These are phyloP conservation scores for Pseudogymnoascus sp. DNA, from an alignment of 2,329 filamentous ascomycete genomes.

Conservation along the genomic window DNA sequence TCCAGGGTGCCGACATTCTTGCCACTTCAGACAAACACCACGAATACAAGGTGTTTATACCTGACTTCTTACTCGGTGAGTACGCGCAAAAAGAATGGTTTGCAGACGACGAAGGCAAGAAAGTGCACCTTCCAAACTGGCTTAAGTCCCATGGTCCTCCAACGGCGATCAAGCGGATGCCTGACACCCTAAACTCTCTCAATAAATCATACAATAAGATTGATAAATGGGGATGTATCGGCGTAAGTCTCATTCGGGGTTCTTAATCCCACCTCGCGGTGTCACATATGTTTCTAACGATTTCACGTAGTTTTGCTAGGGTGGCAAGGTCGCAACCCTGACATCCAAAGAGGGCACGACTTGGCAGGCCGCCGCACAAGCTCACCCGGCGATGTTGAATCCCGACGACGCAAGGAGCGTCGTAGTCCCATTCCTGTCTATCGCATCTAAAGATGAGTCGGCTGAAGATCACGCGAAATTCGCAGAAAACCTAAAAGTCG, in stretches of 20 bases:
- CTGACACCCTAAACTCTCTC: constrained; percentile 47
- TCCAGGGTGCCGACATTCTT: constrained; percentile 65
- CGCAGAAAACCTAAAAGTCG: constrained; percentile 35
- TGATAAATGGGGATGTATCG: constrained; percentile 35
- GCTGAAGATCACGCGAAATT: constrained; percentile 39
- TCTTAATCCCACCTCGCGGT: background rate
- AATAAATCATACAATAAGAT: constrained; percentile 47
- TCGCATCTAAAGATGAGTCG: constrained; percentile 45
- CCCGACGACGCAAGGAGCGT: constrained; percentile 37
- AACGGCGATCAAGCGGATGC: constrained; percentile 38
- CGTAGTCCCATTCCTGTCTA: constrained; percentile 41
- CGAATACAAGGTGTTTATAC: constrained; percentile 76
- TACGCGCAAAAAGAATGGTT: constrained; percentile 45
- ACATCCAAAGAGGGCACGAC: constrained; percentile 16
- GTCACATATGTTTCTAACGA: background rate
- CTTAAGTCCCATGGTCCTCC: constrained; percentile 14
- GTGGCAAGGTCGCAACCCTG: constrained; percentile 28
- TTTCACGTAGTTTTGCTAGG: constrained; percentile 25
- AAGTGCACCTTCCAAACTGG: constrained; percentile 27
- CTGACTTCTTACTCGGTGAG: constrained; percentile 77
- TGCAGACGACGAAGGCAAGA: constrained; percentile 49
- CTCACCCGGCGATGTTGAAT: constrained; percentile 22
- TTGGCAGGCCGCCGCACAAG: constrained; percentile 23
- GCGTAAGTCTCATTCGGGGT: constrained; percentile 6
- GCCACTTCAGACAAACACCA: constrained; percentile 39